Evolutionary conservation across 371 early-diverging fungal species (phyloP).

Genomic region (Sporodiniella umbellata): DNA sequence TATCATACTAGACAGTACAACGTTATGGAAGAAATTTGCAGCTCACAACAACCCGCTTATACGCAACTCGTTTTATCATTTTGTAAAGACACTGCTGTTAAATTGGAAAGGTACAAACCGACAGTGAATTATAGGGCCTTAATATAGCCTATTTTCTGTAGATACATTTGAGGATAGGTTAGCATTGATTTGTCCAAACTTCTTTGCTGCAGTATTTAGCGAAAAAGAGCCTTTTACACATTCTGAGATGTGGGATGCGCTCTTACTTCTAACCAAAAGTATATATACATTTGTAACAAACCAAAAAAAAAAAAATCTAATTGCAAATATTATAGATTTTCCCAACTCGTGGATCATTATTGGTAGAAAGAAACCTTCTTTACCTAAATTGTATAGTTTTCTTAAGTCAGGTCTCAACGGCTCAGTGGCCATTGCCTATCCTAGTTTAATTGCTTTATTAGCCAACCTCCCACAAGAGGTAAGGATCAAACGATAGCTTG

Average conservation of each 20-base stretch:
- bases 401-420: slow-evolving; percentile 67
- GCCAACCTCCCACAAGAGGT: slow-evolving; percentile 56
- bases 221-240: slow-evolving; percentile 57
- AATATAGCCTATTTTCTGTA: not conserved
- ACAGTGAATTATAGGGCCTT: too few relatives aligned
- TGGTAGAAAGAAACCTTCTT: slow-evolving; percentile 60
- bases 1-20: slow-evolving; percentile 43
- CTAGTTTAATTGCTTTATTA: slow-evolving; percentile 68
- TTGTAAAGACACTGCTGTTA: slow-evolving; percentile 33
- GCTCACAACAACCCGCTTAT: slow-evolving; percentile 40
- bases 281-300: too few relatives aligned
- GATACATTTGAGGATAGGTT: slow-evolving; percentile 43
- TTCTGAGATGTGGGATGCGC: slow-evolving; percentile 62
- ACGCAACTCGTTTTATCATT: slow-evolving; percentile 51
- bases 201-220: slow-evolving; percentile 48
- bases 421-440: slow-evolving; percentile 58
- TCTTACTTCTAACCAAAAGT: slow-evolving; percentile 64
- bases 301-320: not conserved
- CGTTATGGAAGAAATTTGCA: slow-evolving; percentile 46
- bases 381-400: slow-evolving; percentile 62
- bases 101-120: slow-evolving; percentile 35
- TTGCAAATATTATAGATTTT: slow-evolving; percentile 28
- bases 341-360: slow-evolving; percentile 68
- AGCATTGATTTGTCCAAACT: slow-evolving; percentile 45
- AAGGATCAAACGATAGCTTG: not conserved